Conservation (phyloP, 1,139 yeast genomes). For the Yarrowia galli region DNA sequence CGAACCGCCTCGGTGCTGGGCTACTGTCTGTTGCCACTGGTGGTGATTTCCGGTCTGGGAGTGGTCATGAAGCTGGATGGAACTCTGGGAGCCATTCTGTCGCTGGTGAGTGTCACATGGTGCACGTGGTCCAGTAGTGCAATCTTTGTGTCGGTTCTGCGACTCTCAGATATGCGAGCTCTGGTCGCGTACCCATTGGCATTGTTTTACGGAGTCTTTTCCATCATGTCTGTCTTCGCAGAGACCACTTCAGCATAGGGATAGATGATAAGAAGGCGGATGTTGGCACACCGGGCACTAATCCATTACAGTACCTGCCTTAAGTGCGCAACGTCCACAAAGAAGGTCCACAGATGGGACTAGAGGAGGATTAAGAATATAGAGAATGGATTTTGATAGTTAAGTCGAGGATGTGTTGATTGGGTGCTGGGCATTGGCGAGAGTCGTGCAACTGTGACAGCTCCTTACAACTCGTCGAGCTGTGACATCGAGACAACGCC, state of each 20-base stretch:
- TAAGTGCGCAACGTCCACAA: background rate
- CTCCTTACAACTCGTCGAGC: too few relatives aligned
- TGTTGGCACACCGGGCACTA: background rate
- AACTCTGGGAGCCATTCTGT: conserved; percentile 71
- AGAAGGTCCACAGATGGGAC: background rate
- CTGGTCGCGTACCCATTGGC: conserved; percentile 93
- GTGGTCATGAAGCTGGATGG: conserved; percentile 76
- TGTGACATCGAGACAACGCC: too few relatives aligned
- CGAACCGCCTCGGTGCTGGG: conserved; percentile 93
- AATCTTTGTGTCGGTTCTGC: conserved; percentile 85
- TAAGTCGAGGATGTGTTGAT: background rate
- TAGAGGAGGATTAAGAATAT: conserved; percentile 1
- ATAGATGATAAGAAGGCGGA: background rate
- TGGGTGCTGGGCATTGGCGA: too few relatives aligned
- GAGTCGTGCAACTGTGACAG: too few relatives aligned
- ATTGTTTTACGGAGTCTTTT: conserved; percentile 92
- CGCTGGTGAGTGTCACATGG: conserved; percentile 83
- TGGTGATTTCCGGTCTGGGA: conserved; percentile 76
- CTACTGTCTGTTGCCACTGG: conserved; percentile 90
- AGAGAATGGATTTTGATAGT: conserved; percentile 23
- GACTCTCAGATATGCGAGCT: conserved; percentile 83
- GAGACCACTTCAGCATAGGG: conserved; percentile 51
- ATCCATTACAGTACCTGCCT: too few relatives aligned
- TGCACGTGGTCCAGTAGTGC: conserved; percentile 95
- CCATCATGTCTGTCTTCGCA: conserved; percentile 93